These are phyloP conservation scores for Aphanomyces euteiches DNA, from an alignment of 352 stramenopile genomes.

Conservation along the genomic window DNA sequence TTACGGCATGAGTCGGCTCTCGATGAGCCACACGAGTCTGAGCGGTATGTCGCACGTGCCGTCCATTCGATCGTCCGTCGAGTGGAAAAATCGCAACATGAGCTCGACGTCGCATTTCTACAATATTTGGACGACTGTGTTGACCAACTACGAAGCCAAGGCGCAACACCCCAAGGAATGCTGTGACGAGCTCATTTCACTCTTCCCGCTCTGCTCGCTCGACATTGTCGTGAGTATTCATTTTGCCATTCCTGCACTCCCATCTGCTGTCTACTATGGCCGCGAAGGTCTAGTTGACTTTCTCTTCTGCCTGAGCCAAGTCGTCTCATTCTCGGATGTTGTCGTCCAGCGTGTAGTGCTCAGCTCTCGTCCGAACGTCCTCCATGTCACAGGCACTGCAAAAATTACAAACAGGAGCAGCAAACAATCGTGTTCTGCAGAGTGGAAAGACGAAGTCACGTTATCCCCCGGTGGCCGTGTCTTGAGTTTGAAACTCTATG, in stretches of 20 bases:
- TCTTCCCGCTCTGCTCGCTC: conserved; percentile 79
- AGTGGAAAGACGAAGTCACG: conserved; percentile 75
- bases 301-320: conserved; percentile 62
- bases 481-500: conserved; percentile 77
- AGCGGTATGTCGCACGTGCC: conserved; percentile 46
- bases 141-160: conserved; percentile 27
- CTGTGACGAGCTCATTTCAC: conserved; percentile 44
- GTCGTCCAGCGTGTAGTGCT: conserved; percentile 64
- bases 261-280: conserved; percentile 70
- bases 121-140: conserved; percentile 55
- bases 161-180: conserved; percentile 14
- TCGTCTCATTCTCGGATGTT: conserved; percentile 73
- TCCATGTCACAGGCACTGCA: conserved; percentile 65
- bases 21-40: conserved; percentile 22
- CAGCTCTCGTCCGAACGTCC: conserved; percentile 76
- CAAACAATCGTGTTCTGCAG: conserved; percentile 75
- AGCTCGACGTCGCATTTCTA: conserved; percentile 83
- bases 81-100: conserved; percentile 83
- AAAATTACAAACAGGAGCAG: conserved; percentile 80
- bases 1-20: conserved; percentile 9
- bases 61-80: conserved; percentile 66
- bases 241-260: conserved; percentile 76
- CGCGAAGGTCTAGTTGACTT: conserved; percentile 80
- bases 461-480: conserved; percentile 72
- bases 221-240: conserved; percentile 73